Evolutionary conservation across 805 yeast species (phyloP).

Genomic region (Saccharomycodes ludwigii): DNA sequence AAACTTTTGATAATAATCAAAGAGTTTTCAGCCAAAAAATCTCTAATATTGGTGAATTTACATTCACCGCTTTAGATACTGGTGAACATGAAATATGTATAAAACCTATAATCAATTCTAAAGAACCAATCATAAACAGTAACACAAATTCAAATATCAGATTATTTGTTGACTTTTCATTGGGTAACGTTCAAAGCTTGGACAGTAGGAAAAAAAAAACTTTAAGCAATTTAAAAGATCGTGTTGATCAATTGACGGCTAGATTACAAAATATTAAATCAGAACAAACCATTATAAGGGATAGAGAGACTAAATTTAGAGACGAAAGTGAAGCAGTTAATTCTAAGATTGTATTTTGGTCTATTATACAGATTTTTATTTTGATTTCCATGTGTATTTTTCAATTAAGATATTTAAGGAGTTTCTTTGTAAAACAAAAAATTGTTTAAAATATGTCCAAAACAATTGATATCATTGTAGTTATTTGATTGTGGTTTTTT

Average conservation of each 20-base stretch:
- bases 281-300: constrained; percentile 53
- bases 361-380: constrained; percentile 57
- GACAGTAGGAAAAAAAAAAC: constrained; percentile 51
- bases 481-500: too few species aligned
- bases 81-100: constrained; percentile 84
- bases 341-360: constrained; percentile 60
- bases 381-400: constrained; percentile 57
- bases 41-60: constrained; percentile 49
- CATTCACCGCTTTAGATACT: constrained; percentile 69
- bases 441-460: constrained; percentile 37
- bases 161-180: constrained; percentile 59
- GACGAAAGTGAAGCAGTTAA: constrained; percentile 69
- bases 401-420: constrained; percentile 67
- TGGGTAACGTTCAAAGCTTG: constrained; percentile 51
- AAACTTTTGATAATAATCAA: constrained; percentile 75
- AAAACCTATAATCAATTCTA: constrained; percentile 33
- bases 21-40: constrained; percentile 60
- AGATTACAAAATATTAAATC: constrained; percentile 45
- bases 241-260: constrained; percentile 42
- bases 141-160: constrained; percentile 40
- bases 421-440: constrained; percentile 81
- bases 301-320: constrained; percentile 65
- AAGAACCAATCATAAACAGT: too few species aligned
- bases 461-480: too few species aligned
- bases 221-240: constrained; percentile 38